Evolutionary conservation across 2,329 filamentous ascomycete genomes (phyloP).

Genomic region (Nothophaeocryptopus gaeumannii): DNA sequence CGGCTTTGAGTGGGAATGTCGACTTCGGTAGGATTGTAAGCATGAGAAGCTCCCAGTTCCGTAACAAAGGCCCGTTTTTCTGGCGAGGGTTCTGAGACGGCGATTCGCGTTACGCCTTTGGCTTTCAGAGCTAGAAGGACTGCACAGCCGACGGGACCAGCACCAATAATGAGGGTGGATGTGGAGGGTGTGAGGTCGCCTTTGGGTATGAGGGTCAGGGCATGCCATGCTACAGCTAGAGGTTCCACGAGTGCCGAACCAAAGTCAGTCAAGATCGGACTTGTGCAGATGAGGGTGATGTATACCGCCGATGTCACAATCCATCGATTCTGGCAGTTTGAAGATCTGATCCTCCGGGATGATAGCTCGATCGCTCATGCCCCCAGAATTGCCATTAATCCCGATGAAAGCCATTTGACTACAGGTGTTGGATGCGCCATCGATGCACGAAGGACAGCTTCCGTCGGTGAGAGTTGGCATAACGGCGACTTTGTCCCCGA

Average conservation of each 20-base stretch:
- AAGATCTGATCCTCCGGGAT: conserved; percentile 6
- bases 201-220: neutral
- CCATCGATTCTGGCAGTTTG: conserved; percentile 9
- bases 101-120: conserved; percentile 7
- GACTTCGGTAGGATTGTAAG: conserved; percentile 1
- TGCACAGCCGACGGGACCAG: conserved; percentile 11
- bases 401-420: conserved; percentile 7
- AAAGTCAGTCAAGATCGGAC: too few species aligned
- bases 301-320: conserved; percentile 13
- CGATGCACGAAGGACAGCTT: conserved; percentile 7
- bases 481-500: conserved; percentile 13
- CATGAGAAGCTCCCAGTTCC: neutral
- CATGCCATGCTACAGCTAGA: conserved; percentile 12
- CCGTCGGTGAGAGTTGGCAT: conserved; percentile 13
- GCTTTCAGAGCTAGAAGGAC: conserved; percentile 10
- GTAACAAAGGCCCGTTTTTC: conserved; percentile 2
- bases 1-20: conserved; percentile 1
- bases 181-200: neutral
- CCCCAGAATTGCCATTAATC: conserved; percentile 11
- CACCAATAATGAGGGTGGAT: conserved; percentile 10
- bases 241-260: conserved; percentile 8
- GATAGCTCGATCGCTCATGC: conserved; percentile 10
- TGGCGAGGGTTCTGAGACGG: conserved; percentile 8
- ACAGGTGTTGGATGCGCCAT: conserved; percentile 8
- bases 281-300: too few species aligned